Conservation (phyloP, 1,139 yeast genomes). For the Yamadazyma triangularis region DNA sequence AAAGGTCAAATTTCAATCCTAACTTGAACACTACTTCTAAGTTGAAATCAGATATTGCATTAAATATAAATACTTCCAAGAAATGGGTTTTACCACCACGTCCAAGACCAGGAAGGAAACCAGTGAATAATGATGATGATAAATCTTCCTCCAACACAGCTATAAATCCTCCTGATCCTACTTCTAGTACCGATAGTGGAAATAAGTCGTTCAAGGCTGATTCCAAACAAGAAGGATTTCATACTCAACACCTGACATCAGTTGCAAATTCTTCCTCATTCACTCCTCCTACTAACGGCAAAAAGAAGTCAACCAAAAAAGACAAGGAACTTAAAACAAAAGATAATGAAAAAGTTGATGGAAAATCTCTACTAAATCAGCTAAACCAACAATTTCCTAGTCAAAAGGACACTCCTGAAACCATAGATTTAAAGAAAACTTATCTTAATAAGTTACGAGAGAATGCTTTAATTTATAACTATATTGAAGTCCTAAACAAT, state of each 20-base stretch:
- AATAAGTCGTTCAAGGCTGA: too few species aligned
- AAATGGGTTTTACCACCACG: slow-evolving; percentile 65
- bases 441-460: slow-evolving; percentile 40
- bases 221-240: not conserved
- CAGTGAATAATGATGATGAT: slow-evolving; percentile 20
- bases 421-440: slow-evolving; percentile 24
- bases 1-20: slow-evolving; percentile 4
- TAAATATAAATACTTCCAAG: slow-evolving; percentile 45
- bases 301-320: not conserved
- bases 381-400: not conserved
- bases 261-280: too few species aligned
- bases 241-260: too few species aligned
- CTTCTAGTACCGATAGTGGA: too few species aligned
- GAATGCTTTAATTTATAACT: slow-evolving; percentile 42
- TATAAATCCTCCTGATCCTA: too few species aligned
- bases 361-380: not conserved
- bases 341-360: not conserved
- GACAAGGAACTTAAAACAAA: not conserved
- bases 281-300: too few species aligned
- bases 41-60: slow-evolving; percentile 18
- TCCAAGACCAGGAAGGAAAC: slow-evolving; percentile 59
- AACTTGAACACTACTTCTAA: slow-evolving; percentile 6
- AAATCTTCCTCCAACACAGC: too few species aligned
- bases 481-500: slow-evolving; percentile 40
- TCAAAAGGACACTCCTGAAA: slow-evolving; percentile 13